Conservation (phyloP, 441 rosid species). For the Brassica hybrid region DNA sequence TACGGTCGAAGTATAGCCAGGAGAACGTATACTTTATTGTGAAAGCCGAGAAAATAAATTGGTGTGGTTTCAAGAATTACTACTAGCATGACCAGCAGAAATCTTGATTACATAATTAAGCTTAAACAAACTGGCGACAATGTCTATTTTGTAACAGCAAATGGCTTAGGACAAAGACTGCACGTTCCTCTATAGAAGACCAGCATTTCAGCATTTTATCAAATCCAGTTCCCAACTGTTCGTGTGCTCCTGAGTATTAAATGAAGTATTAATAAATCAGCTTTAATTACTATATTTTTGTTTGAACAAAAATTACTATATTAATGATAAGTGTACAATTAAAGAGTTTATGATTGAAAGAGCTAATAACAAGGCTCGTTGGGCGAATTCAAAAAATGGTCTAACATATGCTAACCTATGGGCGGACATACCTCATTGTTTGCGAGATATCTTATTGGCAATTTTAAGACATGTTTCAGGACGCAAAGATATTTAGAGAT, state of each 20-base stretch:
- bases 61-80: too few species aligned
- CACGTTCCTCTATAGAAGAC: slow-evolving; percentile 26
- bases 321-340: not conserved
- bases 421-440: not conserved
- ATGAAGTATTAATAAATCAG: not conserved
- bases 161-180: slow-evolving; percentile 20
- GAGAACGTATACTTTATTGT: too few species aligned
- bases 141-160: slow-evolving; percentile 10
- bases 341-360: not conserved
- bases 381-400: not conserved
- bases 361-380: not conserved
- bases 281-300: not conserved
- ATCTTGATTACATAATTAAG: too few species aligned
- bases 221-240: slow-evolving; percentile 24
- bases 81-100: too few species aligned
- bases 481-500: too few species aligned
- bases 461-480: too few species aligned
- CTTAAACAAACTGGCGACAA: slow-evolving; percentile 1
- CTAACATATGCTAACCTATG: too few species aligned
- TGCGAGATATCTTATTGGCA: too few species aligned
- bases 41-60: too few species aligned
- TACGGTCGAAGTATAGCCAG: too few species aligned
- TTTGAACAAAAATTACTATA: too few species aligned
- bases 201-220: not conserved
- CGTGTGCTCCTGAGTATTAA: slow-evolving; percentile 5